A percentile compares a stretch with the other conserved stretches of the same genome.
These are phyloP conservation scores for Endotrypanum monterogeii DNA, from an alignment of 208 protist genomes.

Conservation along the genomic window DNA sequence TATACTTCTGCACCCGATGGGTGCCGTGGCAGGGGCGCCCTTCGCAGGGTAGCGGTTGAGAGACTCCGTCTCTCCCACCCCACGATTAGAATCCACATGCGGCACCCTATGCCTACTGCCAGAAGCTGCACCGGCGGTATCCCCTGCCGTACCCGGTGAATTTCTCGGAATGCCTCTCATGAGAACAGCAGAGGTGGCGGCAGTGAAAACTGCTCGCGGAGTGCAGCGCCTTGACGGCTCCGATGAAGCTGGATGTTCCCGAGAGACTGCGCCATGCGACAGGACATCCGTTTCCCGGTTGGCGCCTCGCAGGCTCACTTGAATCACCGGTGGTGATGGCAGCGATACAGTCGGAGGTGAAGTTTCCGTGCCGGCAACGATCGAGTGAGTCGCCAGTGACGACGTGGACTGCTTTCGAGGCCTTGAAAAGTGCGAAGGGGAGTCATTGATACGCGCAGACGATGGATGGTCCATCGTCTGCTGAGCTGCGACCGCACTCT, in stretches of 20 bases:
- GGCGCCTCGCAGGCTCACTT: background rate
- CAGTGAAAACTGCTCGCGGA: background rate
- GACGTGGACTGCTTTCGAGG: background rate
- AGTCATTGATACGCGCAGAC: slow-evolving; percentile 12
- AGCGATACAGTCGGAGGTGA: background rate
- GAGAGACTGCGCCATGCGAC: background rate
- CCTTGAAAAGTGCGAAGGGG: background rate
- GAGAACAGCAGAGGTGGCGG: background rate
- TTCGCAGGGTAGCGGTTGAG: background rate
- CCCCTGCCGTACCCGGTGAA: background rate
- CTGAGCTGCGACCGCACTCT: slow-evolving; percentile 8
- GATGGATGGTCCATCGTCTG: slow-evolving; percentile 12
- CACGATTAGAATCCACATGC: background rate
- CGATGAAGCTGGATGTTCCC: background rate
- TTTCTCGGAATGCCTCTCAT: background rate
- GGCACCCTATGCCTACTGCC: background rate
- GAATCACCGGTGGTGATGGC: background rate
- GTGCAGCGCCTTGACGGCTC: background rate
- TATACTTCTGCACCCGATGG: background rate
- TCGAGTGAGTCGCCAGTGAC: background rate
- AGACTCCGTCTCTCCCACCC: background rate
- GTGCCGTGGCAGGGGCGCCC: background rate
- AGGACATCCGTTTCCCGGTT: background rate
- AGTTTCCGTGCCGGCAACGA: background rate
- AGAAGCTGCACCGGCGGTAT: background rate